Percentiles rank a stretch among this genome's conserved stretches.
Conservation (phyloP, 768 basidiomycete species). For the Pleurotus platypus region DNA sequence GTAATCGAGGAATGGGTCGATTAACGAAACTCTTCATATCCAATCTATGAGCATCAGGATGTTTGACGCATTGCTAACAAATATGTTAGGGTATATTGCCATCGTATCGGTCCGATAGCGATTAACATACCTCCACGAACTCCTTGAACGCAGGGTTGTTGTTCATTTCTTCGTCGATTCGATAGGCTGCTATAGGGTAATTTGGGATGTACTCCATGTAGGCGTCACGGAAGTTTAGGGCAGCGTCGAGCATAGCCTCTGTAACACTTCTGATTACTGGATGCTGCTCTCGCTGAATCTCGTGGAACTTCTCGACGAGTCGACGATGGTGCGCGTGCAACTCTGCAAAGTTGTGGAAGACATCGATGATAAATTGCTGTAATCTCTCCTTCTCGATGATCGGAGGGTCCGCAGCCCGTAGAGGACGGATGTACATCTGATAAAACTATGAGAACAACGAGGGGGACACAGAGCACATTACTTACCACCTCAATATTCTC, state of each 20-base stretch:
- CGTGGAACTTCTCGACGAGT: slow-evolving; percentile 77
- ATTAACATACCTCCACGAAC: slow-evolving; percentile 69
- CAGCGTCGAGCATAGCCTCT: slow-evolving; percentile 82
- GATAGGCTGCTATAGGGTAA: slow-evolving; percentile 86
- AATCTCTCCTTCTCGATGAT: slow-evolving; percentile 72
- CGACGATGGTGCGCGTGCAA: slow-evolving; percentile 71
- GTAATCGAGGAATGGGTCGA: slow-evolving; percentile 84
- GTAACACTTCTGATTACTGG: slow-evolving; percentile 77
- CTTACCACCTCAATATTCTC: slow-evolving; percentile 78
- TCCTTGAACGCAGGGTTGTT: slow-evolving; percentile 76
- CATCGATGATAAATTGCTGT: slow-evolving; percentile 76
- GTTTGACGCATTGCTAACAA: slow-evolving; percentile 46
- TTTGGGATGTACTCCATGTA: slow-evolving; percentile 94
- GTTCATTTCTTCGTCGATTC: slow-evolving; percentile 85
- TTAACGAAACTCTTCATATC: slow-evolving; percentile 95
- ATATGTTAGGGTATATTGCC: slow-evolving; percentile 16
- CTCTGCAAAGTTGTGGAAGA: slow-evolving; percentile 85
- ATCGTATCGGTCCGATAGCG: background rate
- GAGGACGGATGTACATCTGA: slow-evolving; percentile 79
- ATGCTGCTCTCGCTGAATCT: slow-evolving; percentile 86
- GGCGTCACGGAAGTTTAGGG: slow-evolving; percentile 86
- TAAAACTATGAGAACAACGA: background rate
- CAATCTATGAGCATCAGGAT: slow-evolving; percentile 74
- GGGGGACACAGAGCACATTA: slow-evolving; percentile 4
- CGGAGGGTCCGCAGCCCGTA: slow-evolving; percentile 70